Conservation (phyloP, 768 basidiomycete species). For the Daedaleopsis nitida region DNA sequence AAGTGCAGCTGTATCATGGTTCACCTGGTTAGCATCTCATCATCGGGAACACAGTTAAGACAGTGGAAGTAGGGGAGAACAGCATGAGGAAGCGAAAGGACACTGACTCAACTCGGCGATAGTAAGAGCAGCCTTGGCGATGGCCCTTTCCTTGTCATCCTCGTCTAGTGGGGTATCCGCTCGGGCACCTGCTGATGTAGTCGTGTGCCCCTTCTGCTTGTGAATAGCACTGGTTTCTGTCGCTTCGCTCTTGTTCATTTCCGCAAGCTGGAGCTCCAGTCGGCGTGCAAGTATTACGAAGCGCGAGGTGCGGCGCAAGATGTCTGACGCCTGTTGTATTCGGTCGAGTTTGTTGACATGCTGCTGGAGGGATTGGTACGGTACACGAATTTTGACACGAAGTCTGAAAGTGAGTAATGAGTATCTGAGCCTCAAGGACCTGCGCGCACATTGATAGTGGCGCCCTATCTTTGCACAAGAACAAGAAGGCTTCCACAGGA, state of each 20-base stretch:
- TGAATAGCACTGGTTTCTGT: conserved; percentile 5
- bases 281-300: conserved; percentile 84
- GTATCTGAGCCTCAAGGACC: neutral
- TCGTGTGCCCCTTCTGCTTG: conserved; percentile 15
- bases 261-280: conserved; percentile 83
- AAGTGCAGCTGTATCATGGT: conserved; percentile 7
- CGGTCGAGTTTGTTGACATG: conserved; percentile 76
- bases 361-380: conserved; percentile 72
- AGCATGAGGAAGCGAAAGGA: too few species aligned
- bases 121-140: conserved; percentile 93
- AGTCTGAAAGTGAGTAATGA: conserved; percentile 50
- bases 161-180: conserved; percentile 42
- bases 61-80: neutral
- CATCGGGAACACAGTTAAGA: too few species aligned
- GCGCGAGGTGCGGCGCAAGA: conserved; percentile 80
- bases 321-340: conserved; percentile 81
- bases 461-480: too few species aligned
- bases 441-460: neutral
- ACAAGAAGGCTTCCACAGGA: too few species aligned
- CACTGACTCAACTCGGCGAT: conserved; percentile 85
- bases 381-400: conserved; percentile 81
- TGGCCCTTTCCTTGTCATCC: conserved; percentile 82
- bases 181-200: neutral
- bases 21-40: neutral
- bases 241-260: conserved; percentile 45